Percentiles rank a stretch among this genome's conserved stretches.
Evolutionary conservation across 2,329 filamentous ascomycete species (phyloP).

Genomic region (Curvularia lunata): DNA sequence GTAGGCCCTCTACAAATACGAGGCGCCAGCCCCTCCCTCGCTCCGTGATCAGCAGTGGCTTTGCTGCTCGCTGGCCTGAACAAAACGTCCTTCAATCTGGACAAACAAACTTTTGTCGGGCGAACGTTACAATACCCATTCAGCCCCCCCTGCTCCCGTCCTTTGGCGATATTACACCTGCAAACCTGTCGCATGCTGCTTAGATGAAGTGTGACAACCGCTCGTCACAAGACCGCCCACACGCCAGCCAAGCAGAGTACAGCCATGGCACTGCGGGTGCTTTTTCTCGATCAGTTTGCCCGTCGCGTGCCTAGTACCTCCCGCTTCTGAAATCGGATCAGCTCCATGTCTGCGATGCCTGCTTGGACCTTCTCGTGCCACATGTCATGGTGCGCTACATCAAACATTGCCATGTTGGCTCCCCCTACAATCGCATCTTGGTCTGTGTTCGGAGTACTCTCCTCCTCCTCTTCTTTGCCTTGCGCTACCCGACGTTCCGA

Average conservation of each 20-base stretch:
- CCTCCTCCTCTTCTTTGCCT: conserved; percentile 16
- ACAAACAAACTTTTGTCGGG: conserved; percentile 19
- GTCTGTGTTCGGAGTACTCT: not conserved
- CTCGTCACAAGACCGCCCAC: conserved; percentile 30
- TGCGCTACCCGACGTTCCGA: conserved; percentile 15
- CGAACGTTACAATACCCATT: conserved; percentile 26
- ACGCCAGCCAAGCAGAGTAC: conserved; percentile 6
- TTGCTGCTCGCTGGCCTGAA: not conserved
- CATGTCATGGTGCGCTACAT: not conserved
- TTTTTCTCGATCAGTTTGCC: conserved; percentile 11
- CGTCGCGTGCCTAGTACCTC: conserved; percentile 21
- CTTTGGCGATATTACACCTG: conserved; percentile 32
- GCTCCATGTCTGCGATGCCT: not conserved
- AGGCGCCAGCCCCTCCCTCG: not conserved
- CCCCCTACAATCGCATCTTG: not conserved
- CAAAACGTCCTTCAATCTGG: conserved; percentile 20
- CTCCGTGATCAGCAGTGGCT: conserved; percentile 6
- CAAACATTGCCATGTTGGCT: not conserved
- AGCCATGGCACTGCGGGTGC: conserved; percentile 2
- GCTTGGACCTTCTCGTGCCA: conserved; percentile 1
- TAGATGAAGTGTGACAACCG: conserved; percentile 42
- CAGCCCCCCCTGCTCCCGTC: conserved; percentile 34
- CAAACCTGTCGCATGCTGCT: conserved; percentile 42
- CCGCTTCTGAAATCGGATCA: not conserved
- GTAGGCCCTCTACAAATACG: conserved; percentile 1